phyloP scores from a whole-genome alignment of 495 filamentous ascomycete genomes.

The Neurospora africana region DNA sequence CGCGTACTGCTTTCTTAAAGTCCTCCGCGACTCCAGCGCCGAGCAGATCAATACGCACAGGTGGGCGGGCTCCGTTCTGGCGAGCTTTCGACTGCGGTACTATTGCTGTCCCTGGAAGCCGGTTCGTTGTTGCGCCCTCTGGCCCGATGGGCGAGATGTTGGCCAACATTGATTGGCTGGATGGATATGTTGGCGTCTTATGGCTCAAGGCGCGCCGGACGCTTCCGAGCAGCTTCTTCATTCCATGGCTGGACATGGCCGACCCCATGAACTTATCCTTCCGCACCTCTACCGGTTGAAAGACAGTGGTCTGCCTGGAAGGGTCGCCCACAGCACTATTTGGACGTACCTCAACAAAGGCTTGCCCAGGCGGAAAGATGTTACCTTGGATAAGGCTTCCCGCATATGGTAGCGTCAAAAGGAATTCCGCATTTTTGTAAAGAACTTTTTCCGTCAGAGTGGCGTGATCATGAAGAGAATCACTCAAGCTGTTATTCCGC shows the following conservation, averaged over 20 bases:
- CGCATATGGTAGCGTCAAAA: slow-evolving; percentile 57
- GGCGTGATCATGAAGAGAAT: slow-evolving; percentile 72
- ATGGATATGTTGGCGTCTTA: slow-evolving; percentile 32
- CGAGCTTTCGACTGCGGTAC: slow-evolving; percentile 41
- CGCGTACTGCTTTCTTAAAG: slow-evolving; percentile 54
- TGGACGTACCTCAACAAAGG: slow-evolving; percentile 62
- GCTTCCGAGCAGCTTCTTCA: slow-evolving; percentile 78
- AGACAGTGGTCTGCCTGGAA: slow-evolving; percentile 36
- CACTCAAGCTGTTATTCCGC: slow-evolving; percentile 54
- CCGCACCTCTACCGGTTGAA: slow-evolving; percentile 27
- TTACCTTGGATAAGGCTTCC: slow-evolving; percentile 80
- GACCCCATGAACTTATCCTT: slow-evolving; percentile 35
- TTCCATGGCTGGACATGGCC: slow-evolving; percentile 50
- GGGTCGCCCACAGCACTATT: slow-evolving; percentile 33
- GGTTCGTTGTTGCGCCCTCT: slow-evolving; percentile 38
- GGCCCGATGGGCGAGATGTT: slow-evolving; percentile 42
- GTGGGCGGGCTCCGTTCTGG: slow-evolving; percentile 29
- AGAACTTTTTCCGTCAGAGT: slow-evolving; percentile 36
- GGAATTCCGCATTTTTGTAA: slow-evolving; percentile 43
- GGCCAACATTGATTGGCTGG: slow-evolving; percentile 31
- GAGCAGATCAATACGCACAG: slow-evolving; percentile 61
- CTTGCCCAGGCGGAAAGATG: slow-evolving; percentile 62
- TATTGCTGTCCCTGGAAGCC: slow-evolving; percentile 43
- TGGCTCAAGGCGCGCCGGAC: slow-evolving; percentile 81
- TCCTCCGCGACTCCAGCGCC: slow-evolving; percentile 68